Evolutionary conservation across 164 flowering plant genomes (phyloP), one percentile per base, ranked within the genome.

Genomic region (Tetracentron sinense): DNA sequence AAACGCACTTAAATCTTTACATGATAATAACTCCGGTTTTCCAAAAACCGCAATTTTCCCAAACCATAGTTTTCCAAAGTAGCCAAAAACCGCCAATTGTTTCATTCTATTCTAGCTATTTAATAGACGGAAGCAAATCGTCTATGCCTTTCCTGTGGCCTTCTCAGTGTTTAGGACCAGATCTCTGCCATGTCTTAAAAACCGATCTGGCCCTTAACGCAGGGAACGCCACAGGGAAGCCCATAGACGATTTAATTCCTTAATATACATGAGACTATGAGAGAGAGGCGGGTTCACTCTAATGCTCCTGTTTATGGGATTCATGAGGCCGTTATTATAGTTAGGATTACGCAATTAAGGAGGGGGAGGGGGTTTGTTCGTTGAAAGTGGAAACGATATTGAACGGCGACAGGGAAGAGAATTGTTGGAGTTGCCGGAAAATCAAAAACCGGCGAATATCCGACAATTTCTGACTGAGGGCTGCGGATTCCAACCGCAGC

Each of bases 401-500:
- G 78, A 74, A 73, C 59, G 83, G 78, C 78, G 71, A 67, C 72
- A 75, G 63, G 29, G 77, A 42, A 5, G 79, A 27, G 22, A 63
- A 61, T 7, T 74, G 85, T 26, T 78, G 84, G 20, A 81, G 78
- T 58, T 78, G 79, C 67, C 77, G 75, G 44, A 72, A 58, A 26
- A 68, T n/a, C 69, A 85, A 60, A 17, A 75, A 58, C 65, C 77
- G 79, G 28, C 72, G 76, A 33, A 86, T 70, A 31, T 80, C 79
- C 57, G 78, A 72, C 47, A 88, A 65, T 47, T 74, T 80, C 7
- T 69, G 79, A 6, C 72, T 79, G 57, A 86, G 84, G 38, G 61
- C n/a, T 20, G 19, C 59, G 14, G 72, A 65, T 42, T 90, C 91
- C 1, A 78, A 69, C 22, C 56, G 72, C 52, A 90, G 85, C 70